phyloP scores from a whole-genome alignment of 192 early-diverging fungal genomes.

The Gamsiella multidivaricata region DNA sequence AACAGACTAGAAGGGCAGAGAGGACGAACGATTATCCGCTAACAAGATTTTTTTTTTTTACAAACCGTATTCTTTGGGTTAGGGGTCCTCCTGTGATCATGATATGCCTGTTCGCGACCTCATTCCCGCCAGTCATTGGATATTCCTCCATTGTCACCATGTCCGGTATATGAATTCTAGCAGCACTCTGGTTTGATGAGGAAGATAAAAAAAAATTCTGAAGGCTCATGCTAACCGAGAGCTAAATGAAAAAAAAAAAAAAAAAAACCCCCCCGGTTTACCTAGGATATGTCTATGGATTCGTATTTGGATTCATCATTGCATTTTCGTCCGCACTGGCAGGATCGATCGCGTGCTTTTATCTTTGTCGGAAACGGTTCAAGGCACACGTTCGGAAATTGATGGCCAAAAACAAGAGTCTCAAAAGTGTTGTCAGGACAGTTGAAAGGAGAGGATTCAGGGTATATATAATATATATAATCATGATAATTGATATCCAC shows the following conservation, averaged over 20 bases:
- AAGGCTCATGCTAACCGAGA: too few relatives aligned
- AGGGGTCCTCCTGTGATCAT: conserved; percentile 63
- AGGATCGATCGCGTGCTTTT: conserved; percentile 66
- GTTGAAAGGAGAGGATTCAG: conserved; percentile 72
- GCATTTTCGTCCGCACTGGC: conserved; percentile 67
- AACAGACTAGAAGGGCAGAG: neutral
- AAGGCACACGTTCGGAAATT: conserved; percentile 55
- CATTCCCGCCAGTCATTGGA: conserved; percentile 77
- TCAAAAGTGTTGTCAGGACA: conserved; percentile 63
- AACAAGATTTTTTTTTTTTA: neutral
- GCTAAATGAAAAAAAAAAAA: neutral
- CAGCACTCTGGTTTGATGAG: neutral
- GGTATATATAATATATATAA: conserved; percentile 35
- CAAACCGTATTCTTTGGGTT: neutral
- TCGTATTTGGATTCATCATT: conserved; percentile 66
- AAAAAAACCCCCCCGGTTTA: neutral
- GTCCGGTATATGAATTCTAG: conserved; percentile 45
- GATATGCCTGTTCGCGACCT: conserved; percentile 64
- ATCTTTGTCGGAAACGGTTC: conserved; percentile 60
- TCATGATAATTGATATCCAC: neutral
- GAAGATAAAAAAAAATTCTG: neutral
- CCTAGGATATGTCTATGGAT: conserved; percentile 72
- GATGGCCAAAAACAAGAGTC: conserved; percentile 58
- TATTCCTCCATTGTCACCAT: conserved; percentile 73
- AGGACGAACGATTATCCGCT: neutral